A percentile compares a stretch with the other conserved stretches of the same genome.
These are phyloP conservation scores for Podospora fimiseda DNA, from an alignment of 495 filamentous ascomycete genomes.

Conservation along the genomic window DNA sequence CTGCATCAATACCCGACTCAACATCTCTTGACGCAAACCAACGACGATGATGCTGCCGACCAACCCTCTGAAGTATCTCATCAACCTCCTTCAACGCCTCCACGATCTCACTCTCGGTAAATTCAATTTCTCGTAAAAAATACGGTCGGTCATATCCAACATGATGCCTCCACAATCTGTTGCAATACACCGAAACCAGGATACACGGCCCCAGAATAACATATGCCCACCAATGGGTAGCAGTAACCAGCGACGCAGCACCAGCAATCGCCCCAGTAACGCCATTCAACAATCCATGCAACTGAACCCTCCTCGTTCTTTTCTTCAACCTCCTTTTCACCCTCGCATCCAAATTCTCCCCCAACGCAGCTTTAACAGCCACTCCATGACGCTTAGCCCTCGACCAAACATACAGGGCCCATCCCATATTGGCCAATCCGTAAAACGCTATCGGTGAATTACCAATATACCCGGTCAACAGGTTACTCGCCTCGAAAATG, in stretches of 20 bases:
- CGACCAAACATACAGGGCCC: slow-evolving; percentile 35
- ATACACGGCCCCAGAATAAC: slow-evolving; percentile 45
- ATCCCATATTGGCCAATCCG: slow-evolving; percentile 39
- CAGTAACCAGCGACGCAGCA: slow-evolving; percentile 45
- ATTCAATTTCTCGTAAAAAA: slow-evolving; percentile 8
- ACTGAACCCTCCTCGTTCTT: slow-evolving; percentile 33
- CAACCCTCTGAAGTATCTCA: slow-evolving; percentile 20
- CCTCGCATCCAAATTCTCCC: slow-evolving; percentile 13
- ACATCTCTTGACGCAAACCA: too few relatives aligned
- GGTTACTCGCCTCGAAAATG: slow-evolving; percentile 40
- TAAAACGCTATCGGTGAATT: slow-evolving; percentile 41
- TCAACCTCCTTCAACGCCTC: slow-evolving; percentile 30
- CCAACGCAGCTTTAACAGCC: slow-evolving; percentile 21
- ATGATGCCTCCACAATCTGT: slow-evolving; percentile 40
- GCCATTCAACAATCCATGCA: slow-evolving; percentile 38
- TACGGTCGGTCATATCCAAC: slow-evolving; percentile 44
- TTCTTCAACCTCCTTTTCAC: slow-evolving; percentile 24
- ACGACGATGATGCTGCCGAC: too few relatives aligned
- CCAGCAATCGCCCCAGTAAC: slow-evolving; percentile 42
- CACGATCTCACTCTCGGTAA: slow-evolving; percentile 20
- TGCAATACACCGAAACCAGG: slow-evolving; percentile 34
- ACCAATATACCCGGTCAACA: slow-evolving; percentile 45
- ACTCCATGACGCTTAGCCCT: neutral
- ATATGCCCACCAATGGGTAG: slow-evolving; percentile 46
- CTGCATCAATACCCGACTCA: neutral